Percentiles rank a stretch among this genome's conserved stretches.
These are phyloP conservation scores for Acidomyces sp. DNA, from an alignment of 495 filamentous ascomycete genomes.

Conservation along the genomic window DNA sequence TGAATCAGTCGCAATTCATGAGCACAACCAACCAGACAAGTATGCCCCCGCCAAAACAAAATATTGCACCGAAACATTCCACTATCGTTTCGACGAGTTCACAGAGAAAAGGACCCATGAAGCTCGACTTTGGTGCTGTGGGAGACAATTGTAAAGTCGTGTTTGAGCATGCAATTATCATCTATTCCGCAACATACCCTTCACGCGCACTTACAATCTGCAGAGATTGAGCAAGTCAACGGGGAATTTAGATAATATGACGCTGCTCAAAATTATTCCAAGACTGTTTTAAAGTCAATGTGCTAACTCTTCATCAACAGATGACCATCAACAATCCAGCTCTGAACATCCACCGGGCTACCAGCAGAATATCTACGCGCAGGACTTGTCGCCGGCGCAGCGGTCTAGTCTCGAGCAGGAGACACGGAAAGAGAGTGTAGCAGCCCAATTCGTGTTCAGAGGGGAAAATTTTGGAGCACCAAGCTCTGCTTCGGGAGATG, in stretches of 20 bases:
- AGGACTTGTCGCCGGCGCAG: constrained; percentile 28
- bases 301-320: no score
- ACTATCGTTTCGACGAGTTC: constrained; percentile 8
- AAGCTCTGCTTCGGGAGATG: constrained; percentile 44
- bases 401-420: constrained; percentile 22
- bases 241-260: no score
- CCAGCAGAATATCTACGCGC: constrained; percentile 43
- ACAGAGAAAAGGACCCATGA: constrained; percentile 2
- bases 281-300: no score
- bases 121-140: constrained; percentile 11
- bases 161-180: no score
- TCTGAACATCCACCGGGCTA: constrained; percentile 38
- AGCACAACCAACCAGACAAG: constrained; percentile 9
- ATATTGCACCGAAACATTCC: constrained; percentile 20
- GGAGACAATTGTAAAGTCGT: no score
- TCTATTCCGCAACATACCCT: no score
- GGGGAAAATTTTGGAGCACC: constrained; percentile 32
- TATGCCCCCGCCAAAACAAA: constrained; percentile 17
- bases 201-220: no score
- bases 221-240: no score
- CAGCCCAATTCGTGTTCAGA: constrained; percentile 10
- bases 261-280: no score
- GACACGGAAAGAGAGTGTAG: constrained; percentile 18
- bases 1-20: neutral
- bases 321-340: no score